phyloP scores from a whole-genome alignment of 768 basidiomycete species.

The Termitomyces sp. region DNA sequence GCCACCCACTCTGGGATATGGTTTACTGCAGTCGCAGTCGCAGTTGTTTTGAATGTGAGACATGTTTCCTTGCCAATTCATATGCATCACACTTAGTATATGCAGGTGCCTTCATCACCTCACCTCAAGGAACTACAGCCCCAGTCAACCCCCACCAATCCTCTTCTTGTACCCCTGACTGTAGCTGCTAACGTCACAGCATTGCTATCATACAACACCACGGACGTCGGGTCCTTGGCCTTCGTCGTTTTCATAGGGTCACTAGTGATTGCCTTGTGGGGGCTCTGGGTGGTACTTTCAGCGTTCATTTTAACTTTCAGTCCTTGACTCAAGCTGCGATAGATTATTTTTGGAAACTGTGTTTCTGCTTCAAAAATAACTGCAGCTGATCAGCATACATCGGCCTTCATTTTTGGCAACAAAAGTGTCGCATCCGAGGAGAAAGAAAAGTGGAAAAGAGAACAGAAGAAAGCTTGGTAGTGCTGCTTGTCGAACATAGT shows the following conservation, averaged over 20 bases:
- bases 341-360: conserved; percentile 61
- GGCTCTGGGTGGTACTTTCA: conserved; percentile 62
- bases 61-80: background rate
- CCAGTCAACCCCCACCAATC: conserved; percentile 36
- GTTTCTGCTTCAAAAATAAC: conserved; percentile 60
- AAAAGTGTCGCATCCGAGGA: conserved; percentile 55
- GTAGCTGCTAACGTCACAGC: conserved; percentile 47
- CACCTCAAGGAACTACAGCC: conserved; percentile 24
- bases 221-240: conserved; percentile 49
- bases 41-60: conserved; percentile 55
- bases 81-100: conserved; percentile 2
- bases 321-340: background rate
- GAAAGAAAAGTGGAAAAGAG: conserved; percentile 52
- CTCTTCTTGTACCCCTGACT: conserved; percentile 58
- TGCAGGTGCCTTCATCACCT: conserved; percentile 41
- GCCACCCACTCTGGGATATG: conserved; percentile 61
- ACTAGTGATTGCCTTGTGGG: conserved; percentile 53
- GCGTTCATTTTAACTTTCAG: conserved; percentile 1
- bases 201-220: conserved; percentile 62
- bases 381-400: conserved; percentile 79
- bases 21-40: conserved; percentile 46
- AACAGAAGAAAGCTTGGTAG: conserved; percentile 21
- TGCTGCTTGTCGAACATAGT: background rate
- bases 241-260: conserved; percentile 44
- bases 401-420: conserved; percentile 75